Percentiles rank a stretch among this genome's conserved stretches.
Evolutionary conservation across 1,284 basidiomycete genomes (phyloP).

Genomic region (Ceratobasidium sp.): DNA sequence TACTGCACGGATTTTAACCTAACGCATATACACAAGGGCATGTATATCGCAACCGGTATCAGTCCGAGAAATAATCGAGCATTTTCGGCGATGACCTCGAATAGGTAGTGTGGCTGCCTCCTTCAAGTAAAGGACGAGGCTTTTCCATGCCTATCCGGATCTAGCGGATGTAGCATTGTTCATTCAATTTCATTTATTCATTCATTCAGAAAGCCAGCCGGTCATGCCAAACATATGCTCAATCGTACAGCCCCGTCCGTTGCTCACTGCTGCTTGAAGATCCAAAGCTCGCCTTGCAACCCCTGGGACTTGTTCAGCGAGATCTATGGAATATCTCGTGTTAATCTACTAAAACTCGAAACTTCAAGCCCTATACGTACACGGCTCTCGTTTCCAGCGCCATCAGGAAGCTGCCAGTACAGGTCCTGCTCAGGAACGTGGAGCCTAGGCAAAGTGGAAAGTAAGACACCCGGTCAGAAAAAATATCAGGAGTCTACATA

Average conservation of each 20-base stretch:
- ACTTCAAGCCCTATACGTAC: background rate
- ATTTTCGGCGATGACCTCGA: no score
- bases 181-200: background rate
- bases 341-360: background rate
- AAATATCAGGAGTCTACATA: background rate
- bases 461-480: background rate
- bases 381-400: background rate
- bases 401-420: slow-evolving; percentile 6
- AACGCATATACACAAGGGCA: no score
- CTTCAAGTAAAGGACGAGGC: no score
- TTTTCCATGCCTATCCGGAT: no score
- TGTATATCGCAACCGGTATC: no score
- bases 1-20: no score
- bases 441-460: background rate
- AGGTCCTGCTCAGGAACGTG: background rate
- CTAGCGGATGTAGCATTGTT: no score
- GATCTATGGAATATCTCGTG: background rate
- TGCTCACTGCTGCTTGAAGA: background rate
- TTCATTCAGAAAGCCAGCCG: background rate
- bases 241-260: background rate
- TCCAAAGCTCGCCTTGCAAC: background rate
- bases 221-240: background rate
- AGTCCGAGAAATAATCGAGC: no score
- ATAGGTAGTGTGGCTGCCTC: no score
- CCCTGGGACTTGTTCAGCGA: background rate